Base-by-base conservation (phyloP, 2,329 filamentous ascomycete species). In the Hypomyces rosellus region DNA sequence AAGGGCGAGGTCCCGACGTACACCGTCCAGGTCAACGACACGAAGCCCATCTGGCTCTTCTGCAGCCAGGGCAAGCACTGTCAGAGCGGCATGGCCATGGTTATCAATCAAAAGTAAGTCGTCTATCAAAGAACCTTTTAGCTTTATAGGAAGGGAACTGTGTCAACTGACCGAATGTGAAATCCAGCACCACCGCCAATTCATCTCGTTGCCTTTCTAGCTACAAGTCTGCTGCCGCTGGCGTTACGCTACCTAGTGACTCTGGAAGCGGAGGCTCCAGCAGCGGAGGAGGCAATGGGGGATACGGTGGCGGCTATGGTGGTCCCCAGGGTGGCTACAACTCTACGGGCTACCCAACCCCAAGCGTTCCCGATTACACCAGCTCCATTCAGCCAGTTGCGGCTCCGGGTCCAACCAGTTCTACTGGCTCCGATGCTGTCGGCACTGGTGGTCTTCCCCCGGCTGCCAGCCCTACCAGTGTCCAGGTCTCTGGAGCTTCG, bases 51-150 rank as follows among this genome's bases (percentile, higher is more conserved):
- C 57, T 93, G 88, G 87, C 71, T 88, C 57, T 92, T 86, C 76
- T 92, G 88, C 71, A 82, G 81, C 30, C 84, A 89, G 67, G 82
- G 65, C 42, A 80, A 76, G 62, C 88, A 93, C 71, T 93, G 88
- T 69, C 80, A 89, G 67, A 70, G 65, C 44, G 86, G 86, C 54
- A 90, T 90, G 85, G 76, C 78, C 51, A 85, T 88, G 72, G 85
- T 88, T 33, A 83, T 90, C 64, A 90, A 91, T 68, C 81, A 81
- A 70, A 75, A 85, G 83, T 86, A 69, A 69, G 82, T 69, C 6
- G 9, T 33, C 18, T 5, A n/a, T 2, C 9, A 41, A 41, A 5
- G n/a, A 13, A 2, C 22, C 40, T 12, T 20, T 2, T n/a, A 25
- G 25, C 13, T n/a, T 1, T 9, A 18, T 20, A 49, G 56, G 40